These are phyloP conservation scores for Sporisorium reilianum DNA, from an alignment of 1,284 basidiomycete species.

Conservation along the genomic window DNA sequence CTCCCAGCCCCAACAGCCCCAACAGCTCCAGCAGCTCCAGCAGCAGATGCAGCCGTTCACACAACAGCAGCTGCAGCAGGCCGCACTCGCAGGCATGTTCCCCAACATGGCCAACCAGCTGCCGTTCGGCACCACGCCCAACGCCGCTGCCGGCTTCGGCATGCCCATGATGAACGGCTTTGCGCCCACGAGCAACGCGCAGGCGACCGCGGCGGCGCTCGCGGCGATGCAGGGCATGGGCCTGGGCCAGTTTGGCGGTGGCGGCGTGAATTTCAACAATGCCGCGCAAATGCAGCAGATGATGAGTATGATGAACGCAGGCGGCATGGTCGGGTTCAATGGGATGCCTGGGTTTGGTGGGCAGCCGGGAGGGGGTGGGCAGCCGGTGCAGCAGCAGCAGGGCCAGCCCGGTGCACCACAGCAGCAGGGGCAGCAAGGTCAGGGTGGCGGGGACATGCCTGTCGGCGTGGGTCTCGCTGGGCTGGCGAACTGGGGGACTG, in stretches of 20 bases:
- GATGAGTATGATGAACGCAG: conserved; percentile 40
- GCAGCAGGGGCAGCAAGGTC: conserved; percentile 17
- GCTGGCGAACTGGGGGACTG: conserved; percentile 45
- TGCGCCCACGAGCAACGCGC: conserved; percentile 20
- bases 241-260: conserved; percentile 23
- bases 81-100: conserved; percentile 30
- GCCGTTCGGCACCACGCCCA: conserved; percentile 9
- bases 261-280: conserved; percentile 24
- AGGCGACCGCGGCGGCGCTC: conserved; percentile 28
- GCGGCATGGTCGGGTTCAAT: conserved; percentile 19
- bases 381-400: conserved; percentile 22
- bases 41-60: conserved; percentile 30
- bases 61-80: conserved; percentile 24
- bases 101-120: conserved; percentile 24
- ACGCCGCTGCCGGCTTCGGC: conserved; percentile 10
- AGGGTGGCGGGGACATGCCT: conserved; percentile 33
- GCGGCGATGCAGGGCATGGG: conserved; percentile 44
- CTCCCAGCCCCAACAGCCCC: conserved; percentile 31
- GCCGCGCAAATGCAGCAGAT: conserved; percentile 44
- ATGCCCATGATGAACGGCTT: conserved; percentile 49
- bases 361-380: conserved; percentile 16
- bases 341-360: conserved; percentile 17
- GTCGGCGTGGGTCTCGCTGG: conserved; percentile 45
- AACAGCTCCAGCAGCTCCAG: conserved; percentile 15
- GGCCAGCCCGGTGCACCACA: conserved; percentile 2